These are phyloP conservation scores for Mortierella antarctica DNA, from an alignment of 192 early-diverging fungal genomes.

Conservation along the genomic window DNA sequence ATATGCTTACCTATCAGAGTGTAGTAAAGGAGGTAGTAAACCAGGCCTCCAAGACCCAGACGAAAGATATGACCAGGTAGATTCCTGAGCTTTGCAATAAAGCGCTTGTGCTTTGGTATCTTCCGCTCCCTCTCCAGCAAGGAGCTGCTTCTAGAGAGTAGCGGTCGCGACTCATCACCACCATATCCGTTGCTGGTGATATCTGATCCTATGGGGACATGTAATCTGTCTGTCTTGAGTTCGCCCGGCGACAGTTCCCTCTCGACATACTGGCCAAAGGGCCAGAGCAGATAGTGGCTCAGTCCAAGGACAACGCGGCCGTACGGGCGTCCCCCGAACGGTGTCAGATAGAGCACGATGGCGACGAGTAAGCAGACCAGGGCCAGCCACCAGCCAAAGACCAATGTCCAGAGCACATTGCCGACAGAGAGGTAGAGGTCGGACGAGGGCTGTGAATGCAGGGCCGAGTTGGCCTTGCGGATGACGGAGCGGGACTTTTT, in stretches of 20 bases:
- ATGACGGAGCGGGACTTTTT: slow-evolving; percentile 92
- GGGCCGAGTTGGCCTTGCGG: slow-evolving; percentile 80
- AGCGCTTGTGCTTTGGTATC: not conserved
- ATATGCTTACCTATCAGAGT: slow-evolving; percentile 55
- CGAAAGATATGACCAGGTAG: slow-evolving; percentile 34
- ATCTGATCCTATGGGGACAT: not conserved
- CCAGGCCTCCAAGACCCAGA: slow-evolving; percentile 57
- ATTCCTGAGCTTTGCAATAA: slow-evolving; percentile 11
- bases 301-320: slow-evolving; percentile 80
- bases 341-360: slow-evolving; percentile 65
- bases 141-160: slow-evolving; percentile 40
- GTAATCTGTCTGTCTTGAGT: slow-evolving; percentile 26
- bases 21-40: slow-evolving; percentile 63
- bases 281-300: slow-evolving; percentile 90
- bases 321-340: slow-evolving; percentile 66
- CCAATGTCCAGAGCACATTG: slow-evolving; percentile 87
- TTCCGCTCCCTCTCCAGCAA: slow-evolving; percentile 39
- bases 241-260: slow-evolving; percentile 50
- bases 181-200: slow-evolving; percentile 13
- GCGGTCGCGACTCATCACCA: slow-evolving; percentile 41
- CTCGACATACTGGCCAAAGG: slow-evolving; percentile 95
- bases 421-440: slow-evolving; percentile 83
- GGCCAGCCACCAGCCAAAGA: slow-evolving; percentile 93
- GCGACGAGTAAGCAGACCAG: slow-evolving; percentile 74
- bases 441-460: slow-evolving; percentile 80